Evolutionary conservation across 1,284 basidiomycete genomes (phyloP).

Genomic region (Ganoderma leucocontextum): DNA sequence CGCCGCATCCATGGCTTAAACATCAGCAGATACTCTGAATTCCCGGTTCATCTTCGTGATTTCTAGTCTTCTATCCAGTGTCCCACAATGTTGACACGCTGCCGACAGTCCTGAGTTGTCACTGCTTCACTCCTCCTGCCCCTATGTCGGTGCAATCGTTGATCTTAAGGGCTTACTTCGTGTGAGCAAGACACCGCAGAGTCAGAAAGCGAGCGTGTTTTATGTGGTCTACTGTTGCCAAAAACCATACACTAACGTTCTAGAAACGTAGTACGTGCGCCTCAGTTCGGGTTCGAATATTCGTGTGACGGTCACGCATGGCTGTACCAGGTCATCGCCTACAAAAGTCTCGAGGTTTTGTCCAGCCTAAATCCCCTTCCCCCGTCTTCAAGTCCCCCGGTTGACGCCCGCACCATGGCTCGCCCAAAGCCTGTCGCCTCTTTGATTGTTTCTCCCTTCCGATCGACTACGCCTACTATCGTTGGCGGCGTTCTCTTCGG

Average conservation of each 20-base stretch:
- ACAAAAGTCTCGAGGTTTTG: neutral
- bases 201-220: neutral
- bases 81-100: too few species aligned
- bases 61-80: neutral
- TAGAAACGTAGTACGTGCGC: neutral
- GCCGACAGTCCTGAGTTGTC: neutral
- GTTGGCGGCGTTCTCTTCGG: conserved; percentile 18
- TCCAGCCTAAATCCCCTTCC: neutral
- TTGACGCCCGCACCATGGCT: neutral
- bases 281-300: neutral
- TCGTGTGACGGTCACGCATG: neutral
- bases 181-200: neutral
- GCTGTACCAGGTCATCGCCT: neutral
- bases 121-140: neutral
- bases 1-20: too few species aligned
- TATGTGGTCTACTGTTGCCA: neutral
- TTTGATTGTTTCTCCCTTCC: neutral
- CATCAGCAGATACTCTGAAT: too few species aligned
- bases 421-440: neutral
- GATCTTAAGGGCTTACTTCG: neutral
- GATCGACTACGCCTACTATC: neutral
- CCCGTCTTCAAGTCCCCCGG: neutral
- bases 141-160: neutral
- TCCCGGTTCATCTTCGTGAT: too few species aligned
- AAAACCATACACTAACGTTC: neutral